A percentile compares a stretch with the other conserved stretches of the same genome.
These are phyloP conservation scores for Pythium periplocum DNA, from an alignment of 352 stramenopile genomes.

Conservation along the genomic window DNA sequence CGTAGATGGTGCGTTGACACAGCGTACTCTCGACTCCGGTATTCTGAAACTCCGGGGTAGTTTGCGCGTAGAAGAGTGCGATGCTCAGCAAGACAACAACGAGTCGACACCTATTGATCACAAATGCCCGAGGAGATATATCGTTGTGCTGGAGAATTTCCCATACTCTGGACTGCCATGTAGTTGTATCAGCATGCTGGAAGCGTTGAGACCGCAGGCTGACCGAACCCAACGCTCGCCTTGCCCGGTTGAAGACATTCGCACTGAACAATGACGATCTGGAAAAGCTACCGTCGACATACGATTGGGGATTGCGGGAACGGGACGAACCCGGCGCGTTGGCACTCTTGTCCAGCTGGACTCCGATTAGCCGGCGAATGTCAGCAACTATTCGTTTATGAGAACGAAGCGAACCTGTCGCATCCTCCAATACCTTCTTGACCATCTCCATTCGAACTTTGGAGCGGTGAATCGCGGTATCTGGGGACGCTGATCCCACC, in stretches of 20 bases:
- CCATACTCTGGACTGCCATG: slow-evolving; percentile 32
- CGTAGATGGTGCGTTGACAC: slow-evolving; percentile 31
- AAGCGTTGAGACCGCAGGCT: slow-evolving; percentile 15
- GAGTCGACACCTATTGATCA: slow-evolving; percentile 30
- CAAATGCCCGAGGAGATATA: slow-evolving; percentile 13
- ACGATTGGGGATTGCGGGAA: slow-evolving; percentile 1
- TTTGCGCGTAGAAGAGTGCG: slow-evolving; percentile 48
- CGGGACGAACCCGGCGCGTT: not conserved
- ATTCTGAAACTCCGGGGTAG: slow-evolving; percentile 40
- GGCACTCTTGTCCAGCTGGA: slow-evolving; percentile 2
- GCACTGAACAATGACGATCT: slow-evolving; percentile 5
- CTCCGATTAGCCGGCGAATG: slow-evolving; percentile 17
- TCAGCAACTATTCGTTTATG: slow-evolving; percentile 34
- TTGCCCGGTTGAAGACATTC: slow-evolving; percentile 20
- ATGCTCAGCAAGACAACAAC: slow-evolving; percentile 35
- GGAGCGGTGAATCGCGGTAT: slow-evolving; percentile 16
- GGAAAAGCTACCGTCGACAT: slow-evolving; percentile 9
- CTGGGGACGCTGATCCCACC: not conserved
- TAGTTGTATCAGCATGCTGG: slow-evolving; percentile 18
- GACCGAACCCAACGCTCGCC: slow-evolving; percentile 18
- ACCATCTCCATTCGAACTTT: slow-evolving; percentile 28
- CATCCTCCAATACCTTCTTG: slow-evolving; percentile 24
- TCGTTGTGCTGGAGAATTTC: slow-evolving; percentile 43
- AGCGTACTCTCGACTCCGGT: slow-evolving; percentile 32
- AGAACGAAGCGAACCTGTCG: slow-evolving; percentile 28